Evolutionary conservation across 768 basidiomycete species (phyloP), one percentile per base, ranked within the genome.

Genomic region (Calocybe gangraenosa): DNA sequence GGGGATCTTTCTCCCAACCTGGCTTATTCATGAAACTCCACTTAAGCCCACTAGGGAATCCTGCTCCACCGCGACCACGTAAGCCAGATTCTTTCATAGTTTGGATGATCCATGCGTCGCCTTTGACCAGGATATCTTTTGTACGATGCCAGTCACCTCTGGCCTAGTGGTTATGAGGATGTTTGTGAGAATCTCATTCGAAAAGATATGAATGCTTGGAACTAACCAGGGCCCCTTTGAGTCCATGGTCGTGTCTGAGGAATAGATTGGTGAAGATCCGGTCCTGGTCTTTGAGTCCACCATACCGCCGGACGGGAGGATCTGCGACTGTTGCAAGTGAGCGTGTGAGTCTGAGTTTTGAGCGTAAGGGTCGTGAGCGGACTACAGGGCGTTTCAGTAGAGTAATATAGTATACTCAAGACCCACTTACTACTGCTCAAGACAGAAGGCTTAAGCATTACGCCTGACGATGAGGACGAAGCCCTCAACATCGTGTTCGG

Each of bases 11-110:
- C 71, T 98, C 82, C 95, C 95, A 97, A 20, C 84, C 84, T n/a
- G 93, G 94, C 68, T 98, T 99, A 76, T 99, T 98, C 95, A 98
- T 95, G 64, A 92, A 93, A 58, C 85, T 88, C 94, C 94, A 97
- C 63, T 98, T 97, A 56, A 98, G 73, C 18, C 95, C 95, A 53
- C 85, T 88, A 0, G 95, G 95, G 62, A 99, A 99, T 21, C 95
- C 95, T 33, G 95, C 95, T 42, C 95, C 95, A 41, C 95, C 95
- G 44, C 95, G 84, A 10, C 95, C 95, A 59, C 95, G 82, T 28
- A 98, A 77, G 37, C 95, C 95, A 17, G 92, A 96, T 58, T 91
- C 92, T 65, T 99, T 98, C 59, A 98, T 89, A 35, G 82, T 84
- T 61, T 96, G 84, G 48, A 98, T 97, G 57, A 98, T 93, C 92